Conservation (phyloP, 768 basidiomycete genomes). For the Phylloporus sp. region DNA sequence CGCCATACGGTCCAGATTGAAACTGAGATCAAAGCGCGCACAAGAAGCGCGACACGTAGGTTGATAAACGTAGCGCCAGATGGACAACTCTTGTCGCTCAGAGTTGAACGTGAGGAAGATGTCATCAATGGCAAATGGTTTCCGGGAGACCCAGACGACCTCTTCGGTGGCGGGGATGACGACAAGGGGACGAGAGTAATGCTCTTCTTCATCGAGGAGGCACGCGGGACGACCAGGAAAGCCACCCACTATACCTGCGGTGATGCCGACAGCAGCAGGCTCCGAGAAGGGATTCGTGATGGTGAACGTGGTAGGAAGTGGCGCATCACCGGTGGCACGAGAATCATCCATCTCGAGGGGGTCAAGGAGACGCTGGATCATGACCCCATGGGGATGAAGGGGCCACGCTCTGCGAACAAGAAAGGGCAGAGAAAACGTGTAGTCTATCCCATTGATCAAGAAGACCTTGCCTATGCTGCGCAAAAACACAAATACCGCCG, state of each 20-base stretch:
- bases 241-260: slow-evolving; percentile 53
- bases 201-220: slow-evolving; percentile 55
- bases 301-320: slow-evolving; percentile 78
- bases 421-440: slow-evolving; percentile 78
- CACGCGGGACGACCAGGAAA: slow-evolving; percentile 30
- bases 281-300: slow-evolving; percentile 76
- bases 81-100: slow-evolving; percentile 48
- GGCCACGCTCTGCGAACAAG: slow-evolving; percentile 79
- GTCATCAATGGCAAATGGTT: slow-evolving; percentile 40
- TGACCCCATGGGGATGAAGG: slow-evolving; percentile 69
- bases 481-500: slow-evolving; percentile 74
- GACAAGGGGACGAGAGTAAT: slow-evolving; percentile 45
- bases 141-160: slow-evolving; percentile 57
- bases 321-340: slow-evolving; percentile 57
- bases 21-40: slow-evolving; percentile 52
- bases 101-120: slow-evolving; percentile 58
- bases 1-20: slow-evolving; percentile 67
- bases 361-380: slow-evolving; percentile 74
- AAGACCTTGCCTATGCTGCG: slow-evolving; percentile 72
- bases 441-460: slow-evolving; percentile 66
- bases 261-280: slow-evolving; percentile 65
- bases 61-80: slow-evolving; percentile 72
- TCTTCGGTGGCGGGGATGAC: slow-evolving; percentile 62
- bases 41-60: slow-evolving; percentile 40
- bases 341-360: slow-evolving; percentile 64